These are phyloP conservation scores for Backusella tarrabulga DNA, from an alignment of 192 early-diverging fungal genomes.

Conservation along the genomic window DNA sequence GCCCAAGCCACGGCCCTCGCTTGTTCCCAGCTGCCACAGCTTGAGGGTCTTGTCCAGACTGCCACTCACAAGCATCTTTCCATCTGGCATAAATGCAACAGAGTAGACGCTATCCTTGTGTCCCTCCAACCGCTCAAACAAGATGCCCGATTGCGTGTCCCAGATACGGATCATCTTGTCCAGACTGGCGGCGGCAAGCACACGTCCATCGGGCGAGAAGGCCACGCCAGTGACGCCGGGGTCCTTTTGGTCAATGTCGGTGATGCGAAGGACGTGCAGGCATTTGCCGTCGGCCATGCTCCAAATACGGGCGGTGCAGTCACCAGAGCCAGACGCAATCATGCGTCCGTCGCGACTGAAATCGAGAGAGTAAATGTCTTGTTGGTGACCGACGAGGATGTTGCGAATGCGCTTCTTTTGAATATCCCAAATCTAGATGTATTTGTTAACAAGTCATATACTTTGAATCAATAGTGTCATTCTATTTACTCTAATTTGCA, in stretches of 20 bases:
- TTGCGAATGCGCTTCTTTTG: conserved; percentile 58
- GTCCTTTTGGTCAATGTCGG: conserved; percentile 81
- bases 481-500: conserved; percentile 72
- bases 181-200: conserved; percentile 86
- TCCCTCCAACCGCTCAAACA: conserved; percentile 88
- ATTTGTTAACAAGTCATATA: too few relatives aligned
- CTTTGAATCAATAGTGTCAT: too few relatives aligned
- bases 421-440: conserved; percentile 66
- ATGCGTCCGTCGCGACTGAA: conserved; percentile 88
- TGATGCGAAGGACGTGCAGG: conserved; percentile 71
- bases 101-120: conserved; percentile 96
- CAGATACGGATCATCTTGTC: conserved; percentile 93
- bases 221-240: conserved; percentile 95
- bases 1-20: conserved; percentile 26
- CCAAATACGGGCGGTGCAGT: conserved; percentile 87
- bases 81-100: conserved; percentile 93
- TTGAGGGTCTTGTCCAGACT: conserved; percentile 90
- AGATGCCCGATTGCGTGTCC: conserved; percentile 77
- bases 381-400: conserved; percentile 83
- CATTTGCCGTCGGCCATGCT: conserved; percentile 75
- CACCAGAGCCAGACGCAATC: conserved; percentile 88
- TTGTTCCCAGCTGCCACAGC: conserved; percentile 82
- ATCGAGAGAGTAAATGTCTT: conserved; percentile 97
- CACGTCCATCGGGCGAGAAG: conserved; percentile 83
- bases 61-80: conserved; percentile 86